Percentiles rank a stretch among this genome's conserved stretches.
Evolutionary conservation across 2,329 filamentous ascomycete genomes (phyloP).

Genomic region (Orbilia blumenaviensis): DNA sequence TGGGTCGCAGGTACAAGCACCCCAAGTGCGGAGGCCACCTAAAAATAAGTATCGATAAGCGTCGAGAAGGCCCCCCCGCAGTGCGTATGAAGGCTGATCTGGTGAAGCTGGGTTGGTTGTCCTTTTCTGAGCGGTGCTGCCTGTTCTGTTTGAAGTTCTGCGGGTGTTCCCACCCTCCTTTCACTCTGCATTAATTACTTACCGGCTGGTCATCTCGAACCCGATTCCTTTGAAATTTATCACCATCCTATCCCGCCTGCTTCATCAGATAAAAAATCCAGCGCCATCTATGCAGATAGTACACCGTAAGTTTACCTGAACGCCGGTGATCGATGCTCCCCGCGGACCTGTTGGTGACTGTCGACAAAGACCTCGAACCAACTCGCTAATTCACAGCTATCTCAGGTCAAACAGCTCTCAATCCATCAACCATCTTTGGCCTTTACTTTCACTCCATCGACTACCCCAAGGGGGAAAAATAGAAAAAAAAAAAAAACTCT

Average conservation of each 20-base stretch:
- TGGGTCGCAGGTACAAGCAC: constrained; percentile 35
- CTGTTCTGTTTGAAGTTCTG: constrained; percentile 5
- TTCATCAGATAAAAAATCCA: not conserved
- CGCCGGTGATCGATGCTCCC: not conserved
- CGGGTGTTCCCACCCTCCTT: constrained; percentile 14
- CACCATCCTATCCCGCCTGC: not conserved
- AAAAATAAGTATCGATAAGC: constrained; percentile 47
- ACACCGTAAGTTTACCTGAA: not conserved
- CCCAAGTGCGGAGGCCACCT: constrained; percentile 14
- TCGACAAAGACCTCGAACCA: constrained; percentile 7
- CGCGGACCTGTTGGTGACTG: not conserved
- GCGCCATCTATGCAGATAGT: too few species aligned
- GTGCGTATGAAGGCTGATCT: not conserved
- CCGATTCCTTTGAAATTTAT: not conserved
- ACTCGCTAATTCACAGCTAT: constrained; percentile 16
- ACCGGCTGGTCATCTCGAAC: not conserved
- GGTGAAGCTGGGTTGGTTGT: constrained; percentile 1
- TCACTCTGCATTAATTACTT: not conserved
- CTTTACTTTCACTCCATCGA: not conserved
- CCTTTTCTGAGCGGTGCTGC: constrained; percentile 20
- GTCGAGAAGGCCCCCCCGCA: not conserved
- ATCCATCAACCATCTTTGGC: not conserved
- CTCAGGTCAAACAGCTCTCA: not conserved
- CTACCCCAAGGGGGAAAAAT: not conserved
- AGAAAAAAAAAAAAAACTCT: not conserved